Evolutionary conservation across 2,329 filamentous ascomycete genomes (phyloP).

Genomic region (Apiospora rasikravindrae): DNA sequence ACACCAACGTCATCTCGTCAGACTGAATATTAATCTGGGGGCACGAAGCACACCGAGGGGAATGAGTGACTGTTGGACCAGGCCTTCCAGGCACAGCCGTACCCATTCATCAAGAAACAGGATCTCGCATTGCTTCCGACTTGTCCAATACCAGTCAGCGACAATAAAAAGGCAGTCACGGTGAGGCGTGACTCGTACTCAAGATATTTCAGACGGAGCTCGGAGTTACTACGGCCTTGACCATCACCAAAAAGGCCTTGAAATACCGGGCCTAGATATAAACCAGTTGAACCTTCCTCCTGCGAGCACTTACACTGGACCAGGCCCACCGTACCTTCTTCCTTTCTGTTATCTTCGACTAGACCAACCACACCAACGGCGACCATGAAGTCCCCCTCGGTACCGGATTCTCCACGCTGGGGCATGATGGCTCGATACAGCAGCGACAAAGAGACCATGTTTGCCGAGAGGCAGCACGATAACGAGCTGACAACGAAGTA

Average conservation of each 20-base stretch:
- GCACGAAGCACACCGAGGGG: background rate
- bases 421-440: background rate
- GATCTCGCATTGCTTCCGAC: background rate
- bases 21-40: background rate
- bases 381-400: background rate
- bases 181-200: background rate
- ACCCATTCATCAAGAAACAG: background rate
- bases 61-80: background rate
- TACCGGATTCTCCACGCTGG: too few relatives aligned
- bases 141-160: background rate
- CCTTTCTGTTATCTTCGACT: background rate
- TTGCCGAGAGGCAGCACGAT: constrained; percentile 20
- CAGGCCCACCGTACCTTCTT: background rate
- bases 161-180: background rate
- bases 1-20: constrained; percentile 9
- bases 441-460: background rate
- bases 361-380: background rate
- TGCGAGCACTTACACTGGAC: background rate
- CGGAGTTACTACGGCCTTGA: background rate
- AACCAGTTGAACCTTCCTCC: too few relatives aligned
- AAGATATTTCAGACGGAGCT: background rate
- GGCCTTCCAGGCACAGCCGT: background rate
- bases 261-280: background rate
- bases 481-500: constrained; percentile 23
- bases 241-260: background rate